Conservation (phyloP, 805 yeast genomes). For the Saccharomycopsis fermentans region DNA sequence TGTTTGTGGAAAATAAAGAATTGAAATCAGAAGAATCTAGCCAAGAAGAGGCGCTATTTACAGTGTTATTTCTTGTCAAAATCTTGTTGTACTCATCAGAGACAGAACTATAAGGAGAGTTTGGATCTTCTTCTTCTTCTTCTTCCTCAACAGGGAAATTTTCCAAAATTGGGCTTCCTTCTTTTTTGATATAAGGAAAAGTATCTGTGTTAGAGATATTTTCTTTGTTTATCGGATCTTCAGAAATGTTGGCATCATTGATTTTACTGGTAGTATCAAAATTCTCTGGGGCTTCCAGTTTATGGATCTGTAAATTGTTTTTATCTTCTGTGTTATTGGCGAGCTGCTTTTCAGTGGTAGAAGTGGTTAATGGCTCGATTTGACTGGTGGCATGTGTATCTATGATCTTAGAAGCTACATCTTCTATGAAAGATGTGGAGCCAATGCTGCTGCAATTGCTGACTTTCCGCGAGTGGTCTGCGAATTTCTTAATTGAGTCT, state of each 20-base stretch:
- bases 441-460: not conserved
- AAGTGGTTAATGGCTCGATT: too few relatives aligned
- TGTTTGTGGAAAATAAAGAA: not conserved
- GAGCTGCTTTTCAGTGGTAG: too few relatives aligned
- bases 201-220: not conserved
- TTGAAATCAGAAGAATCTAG: not conserved
- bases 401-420: not conserved
- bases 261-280: too few relatives aligned
- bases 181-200: not conserved
- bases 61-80: not conserved
- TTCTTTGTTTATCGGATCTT: too few relatives aligned
- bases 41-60: not conserved
- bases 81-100: not conserved
- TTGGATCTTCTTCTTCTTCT: not conserved
- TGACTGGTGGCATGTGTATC: not conserved
- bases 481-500: conserved; percentile 25
- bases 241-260: too few relatives aligned
- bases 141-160: not conserved
- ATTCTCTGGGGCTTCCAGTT: too few relatives aligned
- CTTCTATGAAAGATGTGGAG: not conserved
- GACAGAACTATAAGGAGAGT: not conserved
- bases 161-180: not conserved
- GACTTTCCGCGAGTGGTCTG: conserved; percentile 23
- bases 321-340: too few relatives aligned
- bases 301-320: too few relatives aligned